Conservation (phyloP, 495 filamentous ascomycete species). For the Cetradonia linearis region DNA sequence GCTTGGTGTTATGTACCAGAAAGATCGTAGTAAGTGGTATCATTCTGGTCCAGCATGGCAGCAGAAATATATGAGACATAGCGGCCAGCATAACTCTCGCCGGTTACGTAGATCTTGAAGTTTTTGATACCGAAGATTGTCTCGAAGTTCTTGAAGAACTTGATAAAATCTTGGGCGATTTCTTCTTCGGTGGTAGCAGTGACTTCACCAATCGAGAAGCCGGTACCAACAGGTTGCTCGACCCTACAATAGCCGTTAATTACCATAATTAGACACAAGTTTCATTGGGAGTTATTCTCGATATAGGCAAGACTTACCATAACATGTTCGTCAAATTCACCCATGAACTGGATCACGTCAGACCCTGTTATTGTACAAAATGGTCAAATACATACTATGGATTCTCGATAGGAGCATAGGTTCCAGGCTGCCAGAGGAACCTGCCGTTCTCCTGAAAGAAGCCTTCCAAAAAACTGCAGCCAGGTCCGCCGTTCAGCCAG, state of each 20-base stretch:
- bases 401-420: conserved; percentile 47
- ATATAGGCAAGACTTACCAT: conserved; percentile 33
- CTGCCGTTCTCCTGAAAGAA: conserved; percentile 58
- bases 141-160: conserved; percentile 55
- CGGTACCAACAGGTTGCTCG: conserved; percentile 46
- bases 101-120: conserved; percentile 52
- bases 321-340: conserved; percentile 56
- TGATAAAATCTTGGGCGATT: conserved; percentile 48
- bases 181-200: conserved; percentile 46
- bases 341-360: conserved; percentile 33
- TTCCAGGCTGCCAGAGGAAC: conserved; percentile 53
- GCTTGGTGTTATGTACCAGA: conserved; percentile 27
- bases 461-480: conserved; percentile 56
- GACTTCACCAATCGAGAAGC: conserved; percentile 46
- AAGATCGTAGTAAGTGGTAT: conserved; percentile 40
- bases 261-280: too few species aligned
- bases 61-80: conserved; percentile 47
- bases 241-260: conserved; percentile 39
- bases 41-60: conserved; percentile 40
- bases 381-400: conserved; percentile 34
- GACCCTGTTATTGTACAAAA: not conserved
- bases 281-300: too few species aligned
- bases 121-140: conserved; percentile 50
- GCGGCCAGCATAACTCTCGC: conserved; percentile 49
- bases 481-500: conserved; percentile 67